A percentile compares a stretch with the other conserved stretches of the same genome.
Conservation (phyloP, 139 green algal genomes). For the Coccomyxa sp. region DNA sequence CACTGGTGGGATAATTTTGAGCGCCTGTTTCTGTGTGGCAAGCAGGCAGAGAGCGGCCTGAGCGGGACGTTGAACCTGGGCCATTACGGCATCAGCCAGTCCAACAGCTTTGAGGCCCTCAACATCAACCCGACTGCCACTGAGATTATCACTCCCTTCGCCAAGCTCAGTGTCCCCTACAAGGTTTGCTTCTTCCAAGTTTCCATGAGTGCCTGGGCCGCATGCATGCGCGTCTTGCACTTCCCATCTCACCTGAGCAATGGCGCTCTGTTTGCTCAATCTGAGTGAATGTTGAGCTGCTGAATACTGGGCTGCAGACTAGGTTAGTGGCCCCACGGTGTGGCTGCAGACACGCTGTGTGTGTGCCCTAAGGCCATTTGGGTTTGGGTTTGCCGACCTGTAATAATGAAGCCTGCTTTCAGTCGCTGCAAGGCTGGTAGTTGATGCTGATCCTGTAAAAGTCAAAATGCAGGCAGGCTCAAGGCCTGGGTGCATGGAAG, state of each 20-base stretch:
- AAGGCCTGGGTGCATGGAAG: background rate
- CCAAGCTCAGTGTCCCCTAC: background rate
- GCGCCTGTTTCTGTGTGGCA: background rate
- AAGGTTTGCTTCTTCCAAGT: background rate
- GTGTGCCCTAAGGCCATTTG: no score
- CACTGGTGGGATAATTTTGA: no score
- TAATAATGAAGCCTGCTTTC: no score
- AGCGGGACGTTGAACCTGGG: background rate
- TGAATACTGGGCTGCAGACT: background rate
- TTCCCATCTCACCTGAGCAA: no score
- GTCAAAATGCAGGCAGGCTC: no score
- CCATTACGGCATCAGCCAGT: background rate
- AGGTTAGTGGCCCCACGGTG: background rate
- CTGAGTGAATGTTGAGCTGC: background rate
- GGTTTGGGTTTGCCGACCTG: no score
- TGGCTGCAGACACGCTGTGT: background rate
- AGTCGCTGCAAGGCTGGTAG: no score
- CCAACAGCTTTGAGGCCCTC: background rate
- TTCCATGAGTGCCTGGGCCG: no score
- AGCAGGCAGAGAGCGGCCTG: background rate
- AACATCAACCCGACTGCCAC: background rate
- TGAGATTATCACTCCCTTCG: background rate
- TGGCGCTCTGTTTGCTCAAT: no score
- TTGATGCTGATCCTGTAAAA: no score
- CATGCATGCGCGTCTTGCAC: no score